Base-by-base conservation (phyloP, 768 basidiomycete species). In the Sarcodon aspratus region DNA sequence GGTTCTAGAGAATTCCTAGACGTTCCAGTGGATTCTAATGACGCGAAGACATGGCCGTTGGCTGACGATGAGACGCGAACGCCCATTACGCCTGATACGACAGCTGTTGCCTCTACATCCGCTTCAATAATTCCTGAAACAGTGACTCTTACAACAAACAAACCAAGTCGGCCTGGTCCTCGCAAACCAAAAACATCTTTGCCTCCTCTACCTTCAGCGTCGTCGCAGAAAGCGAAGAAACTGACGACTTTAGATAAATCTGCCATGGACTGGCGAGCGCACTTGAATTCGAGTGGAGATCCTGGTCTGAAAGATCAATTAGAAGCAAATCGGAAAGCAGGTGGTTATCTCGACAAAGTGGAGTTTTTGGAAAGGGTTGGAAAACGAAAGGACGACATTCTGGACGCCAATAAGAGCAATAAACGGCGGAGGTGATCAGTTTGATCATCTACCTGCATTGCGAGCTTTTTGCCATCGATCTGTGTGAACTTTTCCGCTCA, bases 191-290 rank as follows among this genome's bases (percentile, higher is more conserved):
- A 79, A 58, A 71, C 70, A 0, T 63, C 68, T 2, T 69, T 89
- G 7, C 70, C 75, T 1, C 63, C 74, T 11, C 61, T 83, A 33
- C 83, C 83, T 0, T 66, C 67, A 10, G 53, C 63, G 35, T 57
- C 68, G 7, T 51, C 69, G 1, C 66, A 64, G 35, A 87, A 82
- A 57, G 69, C 79, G 1, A 87, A 84, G 61, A 91, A 85, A 63
- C 70, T 93, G 7, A 80, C 84, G 18, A 91, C 87, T 21, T 70
- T 93, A 11, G 87, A 90, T 53, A 92, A 91, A 61, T 88, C 85
- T 0, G 79, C 83, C 10, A 79, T 93, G 76, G 90, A 93, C 59
- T 93, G 90, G 90, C 72, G 73, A 31, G 63, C 76, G 0, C 87
- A 91, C 55, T 63, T 88, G 11, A 63, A 71, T 15, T 52, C 71